A percentile compares a stretch with the other conserved stretches of the same genome.
phyloP scores from a whole-genome alignment of 2,329 filamentous ascomycete genomes.

The Trichoderma sp. region DNA sequence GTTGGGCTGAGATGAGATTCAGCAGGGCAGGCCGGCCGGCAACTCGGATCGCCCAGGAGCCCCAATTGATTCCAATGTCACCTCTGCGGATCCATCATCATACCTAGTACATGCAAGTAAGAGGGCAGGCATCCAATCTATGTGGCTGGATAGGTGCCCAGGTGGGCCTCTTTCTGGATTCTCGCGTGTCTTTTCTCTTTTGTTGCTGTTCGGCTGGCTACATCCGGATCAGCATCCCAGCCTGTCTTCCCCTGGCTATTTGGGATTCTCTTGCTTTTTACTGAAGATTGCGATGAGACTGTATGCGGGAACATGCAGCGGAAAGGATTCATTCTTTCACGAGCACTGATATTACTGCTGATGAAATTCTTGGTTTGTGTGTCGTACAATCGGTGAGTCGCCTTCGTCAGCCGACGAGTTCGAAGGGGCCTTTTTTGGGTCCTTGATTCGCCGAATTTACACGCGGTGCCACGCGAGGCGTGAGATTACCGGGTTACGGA shows the following conservation, averaged over 20 bases:
- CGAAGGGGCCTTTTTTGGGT: neutral
- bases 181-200: neutral
- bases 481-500: neutral
- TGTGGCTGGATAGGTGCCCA: neutral
- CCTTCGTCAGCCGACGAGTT: neutral
- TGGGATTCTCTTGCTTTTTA: neutral
- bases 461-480: neutral
- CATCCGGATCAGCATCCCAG: slow-evolving; percentile 24
- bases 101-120: neutral
- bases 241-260: neutral
- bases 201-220: slow-evolving; percentile 5
- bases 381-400: slow-evolving; percentile 2
- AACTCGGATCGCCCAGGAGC: slow-evolving; percentile 1
- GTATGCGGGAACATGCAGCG: slow-evolving; percentile 12
- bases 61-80: too few relatives aligned
- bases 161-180: neutral
- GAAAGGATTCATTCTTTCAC: neutral
- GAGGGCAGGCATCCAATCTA: neutral
- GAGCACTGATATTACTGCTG: too few relatives aligned
- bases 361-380: neutral
- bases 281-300: slow-evolving; percentile 11
- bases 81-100: neutral
- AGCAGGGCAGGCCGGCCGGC: neutral
- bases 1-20: slow-evolving; percentile 14
- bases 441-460: neutral